Evolutionary conservation across 2,329 filamentous ascomycete species (phyloP).

Genomic region (Nigrospora sphaerica): DNA sequence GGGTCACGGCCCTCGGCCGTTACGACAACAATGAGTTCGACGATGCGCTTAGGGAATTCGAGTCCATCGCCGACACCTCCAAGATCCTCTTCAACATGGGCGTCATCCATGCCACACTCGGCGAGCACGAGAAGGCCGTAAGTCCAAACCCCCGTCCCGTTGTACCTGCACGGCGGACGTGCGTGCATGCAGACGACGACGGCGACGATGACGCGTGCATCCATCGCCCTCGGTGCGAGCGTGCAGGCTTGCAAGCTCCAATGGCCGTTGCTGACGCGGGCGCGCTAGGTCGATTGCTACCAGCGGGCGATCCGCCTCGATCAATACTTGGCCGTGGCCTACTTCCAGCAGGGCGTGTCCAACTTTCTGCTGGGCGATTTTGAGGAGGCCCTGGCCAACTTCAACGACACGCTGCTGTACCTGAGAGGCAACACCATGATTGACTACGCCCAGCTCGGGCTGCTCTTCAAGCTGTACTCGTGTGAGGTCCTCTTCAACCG

Average conservation of each 20-base stretch:
- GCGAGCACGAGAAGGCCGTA: slow-evolving; percentile 93
- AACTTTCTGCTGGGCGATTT: slow-evolving; percentile 97
- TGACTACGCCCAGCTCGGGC: slow-evolving; percentile 91
- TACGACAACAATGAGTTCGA: slow-evolving; percentile 99
- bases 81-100: slow-evolving; percentile 99
- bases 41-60: slow-evolving; percentile 75
- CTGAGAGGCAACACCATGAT: slow-evolving; percentile 94
- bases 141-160: slow-evolving; percentile 26
- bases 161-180: neutral
- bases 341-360: slow-evolving; percentile 97
- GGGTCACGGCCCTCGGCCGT: slow-evolving; percentile 82
- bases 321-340: slow-evolving; percentile 92
- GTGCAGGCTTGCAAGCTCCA: too few relatives aligned
- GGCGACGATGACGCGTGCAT: neutral
- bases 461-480: slow-evolving; percentile 94
- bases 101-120: slow-evolving; percentile 92
- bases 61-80: slow-evolving; percentile 85
- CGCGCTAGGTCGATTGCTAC: slow-evolving; percentile 78
- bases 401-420: slow-evolving; percentile 95
- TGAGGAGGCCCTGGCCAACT: slow-evolving; percentile 93
- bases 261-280: too few relatives aligned
- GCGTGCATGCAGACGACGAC: neutral
- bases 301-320: slow-evolving; percentile 86
- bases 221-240: too few relatives aligned
- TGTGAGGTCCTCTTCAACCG: slow-evolving; percentile 98